Base-by-base conservation (phyloP, 2,329 filamentous ascomycete species). In the Epicoccum nigrum region DNA sequence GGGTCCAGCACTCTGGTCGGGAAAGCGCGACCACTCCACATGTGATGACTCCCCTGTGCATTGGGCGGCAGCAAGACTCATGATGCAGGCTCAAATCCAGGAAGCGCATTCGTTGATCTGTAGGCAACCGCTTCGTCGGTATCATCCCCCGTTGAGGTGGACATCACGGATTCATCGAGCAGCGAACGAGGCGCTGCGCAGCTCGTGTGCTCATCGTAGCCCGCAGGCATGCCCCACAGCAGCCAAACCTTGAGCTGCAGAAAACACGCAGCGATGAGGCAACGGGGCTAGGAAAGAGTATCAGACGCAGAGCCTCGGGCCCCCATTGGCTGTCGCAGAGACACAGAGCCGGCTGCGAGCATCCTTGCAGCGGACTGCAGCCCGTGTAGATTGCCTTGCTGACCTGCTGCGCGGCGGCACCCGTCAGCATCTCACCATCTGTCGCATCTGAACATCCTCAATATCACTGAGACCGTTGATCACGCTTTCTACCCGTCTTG, bases 221-320 rank as follows among this genome's bases (percentile, higher is more conserved):
- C 53, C 51, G 45, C 43, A 52, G 56, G 58, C 50, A 43, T 60
- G 65, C 66, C 69, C 68, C 69, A 69, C 68, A 63, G 49, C 38
- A 47, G 60, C 59, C 61, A 66, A 64, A 60, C 59, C 50, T 54
- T 61, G 46, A 55, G 57, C 56, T 52, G 56, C 50, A 45, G 56
- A 60, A 62, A 64, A 60, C 41, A 57, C 57, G 60, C 62, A 65
- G 58, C 51, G 54, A 62, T 63, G 65, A 69, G 63, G 63, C 67
- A 63, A 63, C 60, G 46, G 64, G 62, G 58, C 56, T 64, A 62
- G 60, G 57, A 63, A 56, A 56, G 55, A 52, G 33, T 53, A 54
- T 55, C 55, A 46, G 50, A 31, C 46, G 20, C 33, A 35, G 39
- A 45, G 56, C 47, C 40, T 39, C 52, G 53, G n/a, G 34, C 48